Evolutionary conservation across 176 grass and related monocot genomes (phyloP).

Genomic region (Carex scoparia): DNA sequence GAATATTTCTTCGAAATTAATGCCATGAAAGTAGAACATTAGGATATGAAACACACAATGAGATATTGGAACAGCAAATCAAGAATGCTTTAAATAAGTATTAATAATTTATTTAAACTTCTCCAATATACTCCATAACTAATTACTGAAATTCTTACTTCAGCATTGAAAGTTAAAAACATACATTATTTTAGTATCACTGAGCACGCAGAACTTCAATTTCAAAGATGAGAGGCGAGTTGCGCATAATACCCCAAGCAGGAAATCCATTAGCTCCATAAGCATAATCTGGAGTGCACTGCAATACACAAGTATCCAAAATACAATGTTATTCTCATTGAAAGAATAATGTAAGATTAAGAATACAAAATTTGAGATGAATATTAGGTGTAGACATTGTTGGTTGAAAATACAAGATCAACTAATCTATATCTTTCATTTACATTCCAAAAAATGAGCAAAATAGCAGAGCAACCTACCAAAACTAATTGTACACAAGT

Average conservation of each 20-base stretch:
- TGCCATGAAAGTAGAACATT: no score
- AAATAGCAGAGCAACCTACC: not conserved
- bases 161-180: not conserved
- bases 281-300: constrained; percentile 94
- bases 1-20: no score
- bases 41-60: not conserved
- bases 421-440: not conserved
- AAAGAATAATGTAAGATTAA: not conserved
- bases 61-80: not conserved
- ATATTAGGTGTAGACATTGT: not conserved
- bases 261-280: constrained; percentile 68
- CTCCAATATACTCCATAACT: not conserved
- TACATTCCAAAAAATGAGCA: not conserved
- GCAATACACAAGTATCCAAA: not conserved
- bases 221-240: constrained; percentile 68
- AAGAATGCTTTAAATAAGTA: not conserved
- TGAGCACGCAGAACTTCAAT: constrained; percentile 70
- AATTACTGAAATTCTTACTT: not conserved
- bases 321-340: not conserved
- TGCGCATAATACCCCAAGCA: constrained; percentile 75
- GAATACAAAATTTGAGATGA: not conserved
- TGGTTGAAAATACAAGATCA: not conserved
- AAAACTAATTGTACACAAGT: not conserved
- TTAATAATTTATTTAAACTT: not conserved
- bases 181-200: constrained; percentile 26